Conservation (phyloP, 2,329 filamentous ascomycete species). For the Epichloe baconii region DNA sequence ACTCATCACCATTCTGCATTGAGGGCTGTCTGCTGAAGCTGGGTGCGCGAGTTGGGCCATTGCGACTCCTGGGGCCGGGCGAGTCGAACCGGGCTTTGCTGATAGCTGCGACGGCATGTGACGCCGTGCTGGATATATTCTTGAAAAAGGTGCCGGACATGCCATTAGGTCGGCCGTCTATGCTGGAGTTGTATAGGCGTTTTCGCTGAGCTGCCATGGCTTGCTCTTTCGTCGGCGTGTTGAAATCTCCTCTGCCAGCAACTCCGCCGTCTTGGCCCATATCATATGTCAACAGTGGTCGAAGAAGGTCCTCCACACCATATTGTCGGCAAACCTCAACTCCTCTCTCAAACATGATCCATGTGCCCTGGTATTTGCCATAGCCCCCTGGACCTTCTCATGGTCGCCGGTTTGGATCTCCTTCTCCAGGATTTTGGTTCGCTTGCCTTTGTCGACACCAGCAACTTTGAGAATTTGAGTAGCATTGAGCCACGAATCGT, state of each 20-base stretch:
- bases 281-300: conserved; percentile 66
- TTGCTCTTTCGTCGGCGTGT: conserved; percentile 96
- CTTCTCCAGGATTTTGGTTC: conserved; percentile 95
- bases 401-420: conserved; percentile 94
- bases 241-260: conserved; percentile 61
- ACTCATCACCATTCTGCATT: conserved; percentile 55
- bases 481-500: conserved; percentile 93
- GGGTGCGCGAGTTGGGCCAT: conserved; percentile 51
- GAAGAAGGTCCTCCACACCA: conserved; percentile 62
- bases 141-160: conserved; percentile 86
- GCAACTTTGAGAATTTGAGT: conserved; percentile 98
- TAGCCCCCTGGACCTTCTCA: conserved; percentile 99
- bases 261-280: conserved; percentile 63
- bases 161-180: conserved; percentile 54
- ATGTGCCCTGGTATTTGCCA: conserved; percentile 97
- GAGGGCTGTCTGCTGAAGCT: conserved; percentile 61
- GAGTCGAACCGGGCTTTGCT: conserved; percentile 94
- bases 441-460: conserved; percentile 92
- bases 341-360: conserved; percentile 89
- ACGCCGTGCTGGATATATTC: conserved; percentile 88
- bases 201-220: conserved; percentile 95
- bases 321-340: conserved; percentile 80
- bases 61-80: conserved; percentile 55
- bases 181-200: conserved; percentile 62
- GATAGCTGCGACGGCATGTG: conserved; percentile 86